Conservation (phyloP, 2,329 filamentous ascomycete genomes). For the Colletotrichum neosansevieriae region DNA sequence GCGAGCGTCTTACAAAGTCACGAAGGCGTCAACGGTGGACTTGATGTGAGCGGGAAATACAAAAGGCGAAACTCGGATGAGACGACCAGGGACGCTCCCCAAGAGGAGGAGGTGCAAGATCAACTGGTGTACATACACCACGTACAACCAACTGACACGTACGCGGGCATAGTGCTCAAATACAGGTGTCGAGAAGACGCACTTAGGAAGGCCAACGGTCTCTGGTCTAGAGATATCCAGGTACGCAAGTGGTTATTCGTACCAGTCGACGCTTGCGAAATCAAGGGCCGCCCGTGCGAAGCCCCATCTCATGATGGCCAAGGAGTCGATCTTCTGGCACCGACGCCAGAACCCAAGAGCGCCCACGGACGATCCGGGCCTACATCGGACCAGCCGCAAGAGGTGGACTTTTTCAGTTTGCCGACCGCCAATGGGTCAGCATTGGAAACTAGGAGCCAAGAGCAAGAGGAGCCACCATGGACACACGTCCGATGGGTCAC, state of each 20-base stretch:
- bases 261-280: constrained; percentile 88
- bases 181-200: constrained; percentile 89
- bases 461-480: constrained; percentile 77
- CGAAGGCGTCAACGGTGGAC: constrained; percentile 68
- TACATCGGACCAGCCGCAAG: constrained; percentile 44
- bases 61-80: constrained; percentile 80
- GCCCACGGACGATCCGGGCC: constrained; percentile 41
- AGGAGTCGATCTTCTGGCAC: constrained; percentile 64
- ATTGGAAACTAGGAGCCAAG: constrained; percentile 42
- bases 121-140: constrained; percentile 92
- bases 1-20: constrained; percentile 72
- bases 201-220: constrained; percentile 87
- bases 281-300: constrained; percentile 80
- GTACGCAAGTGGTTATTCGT: constrained; percentile 83
- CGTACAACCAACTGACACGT: constrained; percentile 84
- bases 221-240: constrained; percentile 96
- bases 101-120: constrained; percentile 74
- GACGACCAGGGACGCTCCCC: constrained; percentile 49
- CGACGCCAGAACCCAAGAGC: constrained; percentile 55
- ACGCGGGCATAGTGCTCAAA: constrained; percentile 89
- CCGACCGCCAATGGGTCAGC: constrained; percentile 17
- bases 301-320: constrained; percentile 58
- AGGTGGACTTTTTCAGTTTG: constrained; percentile 45
- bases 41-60: constrained; percentile 66
- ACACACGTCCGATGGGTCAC: constrained; percentile 91